Evolutionary conservation across 768 basidiomycete species (phyloP), one percentile per base, ranked within the genome.

Genomic region (Zangia roseola): DNA sequence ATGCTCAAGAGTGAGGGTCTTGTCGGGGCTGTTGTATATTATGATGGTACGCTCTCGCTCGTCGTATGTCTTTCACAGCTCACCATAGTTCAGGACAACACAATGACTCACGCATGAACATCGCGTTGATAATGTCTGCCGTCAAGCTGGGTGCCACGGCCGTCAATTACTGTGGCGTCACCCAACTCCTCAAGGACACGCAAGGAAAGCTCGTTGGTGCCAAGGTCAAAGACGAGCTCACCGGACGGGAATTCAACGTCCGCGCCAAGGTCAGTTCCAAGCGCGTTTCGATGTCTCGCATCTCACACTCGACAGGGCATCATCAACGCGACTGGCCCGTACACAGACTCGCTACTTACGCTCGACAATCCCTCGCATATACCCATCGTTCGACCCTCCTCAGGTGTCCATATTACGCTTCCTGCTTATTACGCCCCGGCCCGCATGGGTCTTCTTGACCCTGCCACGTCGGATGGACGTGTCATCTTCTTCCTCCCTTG

Each of bases 401-500:
- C 91, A 20, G 95, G 95, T 10, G 82, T 95, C 20, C 95, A 99
- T 70, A 91, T 98, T 71, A 95, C 95, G 0, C 84, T 99, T 3
- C 95, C 95, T 4, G 91, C 91, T 62, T 99, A 98, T 73, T 97
- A 97, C 65, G 91, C 93, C 2, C 95, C 95, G 4, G 83, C 88
- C 14, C 88, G 80, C 42, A 97, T 98, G 90, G 95, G 97, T 37
- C 79, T 98, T 5, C 79, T 98, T 38, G 97, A 98, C 68, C 97
- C 95, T 1, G 78, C 91, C 3, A 97, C 97, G 5, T 92, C 90
- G 0, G 95, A 99, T 55, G 95, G 95, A 0, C 87, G 95, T 23
- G 94, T 99, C 47, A 95, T 99, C 63, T 99, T 97, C 79, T 97
- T 99, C 80, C 81, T 99, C 10, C 95, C 95, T 0, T 99, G 97